These are phyloP conservation scores for Neopestalotiopsis rosae DNA, from an alignment of 2,329 filamentous ascomycete species.

Conservation along the genomic window DNA sequence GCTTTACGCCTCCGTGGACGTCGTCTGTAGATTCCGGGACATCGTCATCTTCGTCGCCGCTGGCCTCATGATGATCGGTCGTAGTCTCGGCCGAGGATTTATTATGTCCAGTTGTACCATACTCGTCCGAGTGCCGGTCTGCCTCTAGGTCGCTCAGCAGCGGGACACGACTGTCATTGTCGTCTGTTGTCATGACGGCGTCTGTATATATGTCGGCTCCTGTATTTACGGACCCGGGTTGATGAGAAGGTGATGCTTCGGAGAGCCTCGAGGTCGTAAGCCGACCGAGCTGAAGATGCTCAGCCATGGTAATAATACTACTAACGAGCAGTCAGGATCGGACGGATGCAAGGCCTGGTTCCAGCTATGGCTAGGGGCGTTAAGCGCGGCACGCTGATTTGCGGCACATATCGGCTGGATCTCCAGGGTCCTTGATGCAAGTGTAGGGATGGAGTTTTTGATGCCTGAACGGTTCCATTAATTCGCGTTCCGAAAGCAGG, in stretches of 20 bases:
- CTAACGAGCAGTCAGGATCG: neutral
- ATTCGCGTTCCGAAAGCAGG: constrained; percentile 3
- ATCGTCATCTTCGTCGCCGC: constrained; percentile 20
- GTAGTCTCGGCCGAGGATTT: constrained; percentile 26
- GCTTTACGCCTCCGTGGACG: constrained; percentile 39
- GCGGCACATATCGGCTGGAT: constrained; percentile 11
- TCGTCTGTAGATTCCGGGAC: constrained; percentile 15
- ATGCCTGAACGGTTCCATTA: constrained; percentile 16
- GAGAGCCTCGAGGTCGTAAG: neutral
- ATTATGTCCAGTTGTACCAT: constrained; percentile 32
- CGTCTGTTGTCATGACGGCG: constrained; percentile 1
- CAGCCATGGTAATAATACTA: constrained; percentile 13
- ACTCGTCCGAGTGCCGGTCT: constrained; percentile 22
- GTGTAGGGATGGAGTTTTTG: constrained; percentile 2
- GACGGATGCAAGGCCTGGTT: neutral
- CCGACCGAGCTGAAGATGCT: constrained; percentile 9
- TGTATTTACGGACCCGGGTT: neutral
- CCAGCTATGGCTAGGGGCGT: neutral
- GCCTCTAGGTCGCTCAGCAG: constrained; percentile 3
- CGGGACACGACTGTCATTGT: constrained; percentile 13
- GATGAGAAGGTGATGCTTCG: neutral
- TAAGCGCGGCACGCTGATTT: constrained; percentile 16
- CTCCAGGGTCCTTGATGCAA: neutral
- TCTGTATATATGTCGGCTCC: neutral
- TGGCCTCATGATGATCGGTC: constrained; percentile 13